Base-by-base conservation (phyloP, 2,329 filamentous ascomycete genomes). In the Kalaharituber pfeilii region DNA sequence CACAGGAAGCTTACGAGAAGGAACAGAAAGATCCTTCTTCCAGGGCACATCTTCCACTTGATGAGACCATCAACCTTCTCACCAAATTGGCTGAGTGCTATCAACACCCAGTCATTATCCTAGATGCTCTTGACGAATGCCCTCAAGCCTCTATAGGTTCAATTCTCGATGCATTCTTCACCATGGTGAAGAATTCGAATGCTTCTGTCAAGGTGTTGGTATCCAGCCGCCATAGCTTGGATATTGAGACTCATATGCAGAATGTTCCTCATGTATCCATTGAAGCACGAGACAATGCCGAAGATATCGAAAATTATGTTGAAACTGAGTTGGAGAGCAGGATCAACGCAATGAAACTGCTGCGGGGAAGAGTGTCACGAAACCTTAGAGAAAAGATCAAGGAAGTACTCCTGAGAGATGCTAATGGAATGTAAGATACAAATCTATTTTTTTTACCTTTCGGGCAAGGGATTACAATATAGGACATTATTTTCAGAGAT, bases 41-140 rank as follows among this genome's bases (percentile, higher is more conserved):
- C 39, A 56, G 25, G 55, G 58, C 7, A 59, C 50, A 26, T 44
- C 6, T 47, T 5, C 18, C 2, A 50, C 58, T 28, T 60, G 62
- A 57, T 51, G 54, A 50, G 42, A 62, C 8, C 55, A 60, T 27
- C 4, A 25, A 42, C 4, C 22, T 51, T 13, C 54, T 69, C 5
- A 49, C 63, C 0, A 50, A 59, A 6, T 63, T 62, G 1, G 42
- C 66, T 7, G 61, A 67, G 20, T 39, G 62, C 13, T 68, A 67
- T 27, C 56, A 60, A 1, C 59, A 58, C 11, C 66, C 65, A 2
- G 42, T 11, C 5, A 54, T 69, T 3, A 56, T 69, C 0, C 53
- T 70, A 2, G 68, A 69, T 53, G 68, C 67, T 24, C 50, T 69
- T 39, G 68, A 69, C 51, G 68, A 70, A 57, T 68, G 66, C 20